phyloP scores from a whole-genome alignment of 1,284 basidiomycete genomes.

The Cutaneotrichosporon cavernicola region DNA sequence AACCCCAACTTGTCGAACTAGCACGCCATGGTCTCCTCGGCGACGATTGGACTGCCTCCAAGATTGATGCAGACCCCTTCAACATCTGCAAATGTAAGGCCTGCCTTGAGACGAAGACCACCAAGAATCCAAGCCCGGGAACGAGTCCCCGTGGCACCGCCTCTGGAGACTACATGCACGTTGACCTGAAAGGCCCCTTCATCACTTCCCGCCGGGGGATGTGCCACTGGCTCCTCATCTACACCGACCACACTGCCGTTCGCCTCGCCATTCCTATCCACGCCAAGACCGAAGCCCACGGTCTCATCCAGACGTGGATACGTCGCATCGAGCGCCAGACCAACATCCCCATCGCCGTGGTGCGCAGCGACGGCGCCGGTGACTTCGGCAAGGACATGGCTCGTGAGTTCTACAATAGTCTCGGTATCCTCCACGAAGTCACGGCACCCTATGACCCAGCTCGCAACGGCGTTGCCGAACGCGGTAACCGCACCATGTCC shows the following conservation, averaged over 20 bases:
- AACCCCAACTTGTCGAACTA: too few relatives aligned
- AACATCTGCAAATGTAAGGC: too few relatives aligned
- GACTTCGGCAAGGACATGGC: slow-evolving; percentile 6
- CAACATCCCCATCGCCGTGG: not conserved
- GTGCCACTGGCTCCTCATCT: not conserved
- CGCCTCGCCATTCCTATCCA: not conserved
- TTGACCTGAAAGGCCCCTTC: slow-evolving; percentile 12
- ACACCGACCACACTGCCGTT: slow-evolving; percentile 1
- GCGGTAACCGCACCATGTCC: slow-evolving; percentile 35
- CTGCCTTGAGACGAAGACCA: too few relatives aligned
- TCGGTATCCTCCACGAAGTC: slow-evolving; percentile 11
- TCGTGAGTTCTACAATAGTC: not conserved
- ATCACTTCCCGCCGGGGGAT: not conserved
- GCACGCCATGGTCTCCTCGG: too few relatives aligned
- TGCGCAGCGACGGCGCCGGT: slow-evolving; percentile 8
- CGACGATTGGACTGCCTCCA: too few relatives aligned
- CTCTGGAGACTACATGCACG: slow-evolving; percentile 8
- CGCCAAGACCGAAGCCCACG: not conserved
- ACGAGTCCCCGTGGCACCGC: not conserved
- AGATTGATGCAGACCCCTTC: too few relatives aligned
- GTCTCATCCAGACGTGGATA: not conserved
- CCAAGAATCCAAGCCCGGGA: not conserved
- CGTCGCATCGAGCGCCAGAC: slow-evolving; percentile 4
- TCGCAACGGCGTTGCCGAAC: slow-evolving; percentile 42
- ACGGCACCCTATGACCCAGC: slow-evolving; percentile 31